A percentile compares a stretch with the other conserved stretches of the same genome.
phyloP scores from a whole-genome alignment of 176 grass and related monocot genomes.

The Oryza meyeriana region DNA sequence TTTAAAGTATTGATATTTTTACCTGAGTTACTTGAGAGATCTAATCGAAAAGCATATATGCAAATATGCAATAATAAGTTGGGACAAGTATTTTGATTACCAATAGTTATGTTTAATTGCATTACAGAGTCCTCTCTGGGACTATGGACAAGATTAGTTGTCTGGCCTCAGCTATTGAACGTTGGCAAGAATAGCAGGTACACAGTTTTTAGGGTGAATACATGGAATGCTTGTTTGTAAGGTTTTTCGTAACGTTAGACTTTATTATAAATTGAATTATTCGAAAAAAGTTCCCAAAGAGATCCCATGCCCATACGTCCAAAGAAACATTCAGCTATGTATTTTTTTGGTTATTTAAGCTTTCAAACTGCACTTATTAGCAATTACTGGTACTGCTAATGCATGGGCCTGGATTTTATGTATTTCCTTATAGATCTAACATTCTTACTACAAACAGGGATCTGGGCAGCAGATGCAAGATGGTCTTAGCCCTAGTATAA shows the following conservation, averaged over 20 bases:
- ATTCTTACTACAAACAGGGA: constrained; percentile 28
- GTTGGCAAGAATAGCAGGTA: neutral
- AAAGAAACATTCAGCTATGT: too few species aligned
- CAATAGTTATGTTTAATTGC: neutral
- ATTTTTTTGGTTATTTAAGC: neutral
- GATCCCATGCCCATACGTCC: too few species aligned
- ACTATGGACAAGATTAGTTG: neutral
- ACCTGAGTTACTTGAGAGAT: neutral
- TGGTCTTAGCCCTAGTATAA: constrained; percentile 46
- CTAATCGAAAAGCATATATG: neutral
- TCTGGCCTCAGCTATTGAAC: neutral
- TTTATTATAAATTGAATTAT: neutral
- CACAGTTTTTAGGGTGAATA: neutral
- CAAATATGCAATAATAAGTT: constrained; percentile 7
- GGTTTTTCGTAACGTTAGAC: neutral
- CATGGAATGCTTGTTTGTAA: neutral
- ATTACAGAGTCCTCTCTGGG: neutral
- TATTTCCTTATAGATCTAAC: neutral
- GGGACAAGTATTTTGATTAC: neutral
- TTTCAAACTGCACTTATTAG: neutral
- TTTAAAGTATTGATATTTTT: neutral
- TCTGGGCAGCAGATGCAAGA: constrained; percentile 55
- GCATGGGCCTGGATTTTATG: neutral
- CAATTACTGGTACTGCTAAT: neutral
- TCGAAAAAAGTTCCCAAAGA: neutral